Evolutionary conservation across 139 green algal genomes (phyloP), one percentile per base, ranked within the genome.

Genomic region (Spirogloea muscicola): DNA sequence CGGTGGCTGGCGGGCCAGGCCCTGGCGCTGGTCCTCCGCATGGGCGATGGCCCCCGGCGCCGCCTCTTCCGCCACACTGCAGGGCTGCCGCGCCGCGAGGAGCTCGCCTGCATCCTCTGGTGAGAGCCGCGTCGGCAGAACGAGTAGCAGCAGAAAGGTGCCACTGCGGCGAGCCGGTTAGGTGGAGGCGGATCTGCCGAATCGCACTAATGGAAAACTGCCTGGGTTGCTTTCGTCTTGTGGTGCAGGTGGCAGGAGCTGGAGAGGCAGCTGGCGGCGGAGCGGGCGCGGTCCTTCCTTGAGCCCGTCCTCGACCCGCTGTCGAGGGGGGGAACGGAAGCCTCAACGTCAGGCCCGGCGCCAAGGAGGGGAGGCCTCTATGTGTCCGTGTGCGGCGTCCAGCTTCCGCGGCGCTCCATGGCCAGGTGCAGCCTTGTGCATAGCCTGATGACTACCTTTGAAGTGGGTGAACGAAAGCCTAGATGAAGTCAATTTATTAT

Each of bases 241-340:
- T 31, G 21, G 21, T 55, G 21, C 69, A 77, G 69, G 33, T 77
- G 69, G 69, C 38, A 25, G 27, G 31, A 37, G 18, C 6, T 62
- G 34, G 21, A 25, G 21, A 63, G 44, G 58, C 21, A 77, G 16
- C 6, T 77, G 31, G 69, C 64, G 18, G 69, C 44, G 4, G 69
- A 77, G 62, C 44, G 61, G 36, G 69, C 69, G 21, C 37, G 34
- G n/a, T 76, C 76, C 59, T 77, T 77, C 69, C 58, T 77, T 18
- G 18, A 77, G 7, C 31, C 69, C 1, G 18, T 37, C 7, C n/a
- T n/a, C n/a, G n/a, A n/a, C n/a, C n/a, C n/a, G n/a, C n/a, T n/a
- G n/a, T n/a, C n/a, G n/a, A n/a, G n/a, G n/a, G n/a, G n/a, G n/a
- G n/a, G n/a, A n/a, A n/a, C n/a, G n/a, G n/a, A n/a, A n/a, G n/a